phyloP scores from a whole-genome alignment of 352 stramenopile genomes.

The Globisporangium takayamanum region DNA sequence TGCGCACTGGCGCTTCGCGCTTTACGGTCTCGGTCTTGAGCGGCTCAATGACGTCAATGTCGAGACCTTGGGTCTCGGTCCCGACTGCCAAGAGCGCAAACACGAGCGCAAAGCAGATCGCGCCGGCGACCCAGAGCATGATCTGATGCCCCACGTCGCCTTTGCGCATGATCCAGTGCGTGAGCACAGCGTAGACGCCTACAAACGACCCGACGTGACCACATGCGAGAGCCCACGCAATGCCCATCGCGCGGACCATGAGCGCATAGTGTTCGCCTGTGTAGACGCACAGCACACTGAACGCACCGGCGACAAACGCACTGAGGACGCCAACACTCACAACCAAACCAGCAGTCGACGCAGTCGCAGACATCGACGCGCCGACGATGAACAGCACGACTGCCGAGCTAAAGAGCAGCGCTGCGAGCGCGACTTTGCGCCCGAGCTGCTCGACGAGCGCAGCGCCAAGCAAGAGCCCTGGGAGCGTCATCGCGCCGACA shows the following conservation, averaged over 20 bases:
- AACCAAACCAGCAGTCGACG: slow-evolving; percentile 5
- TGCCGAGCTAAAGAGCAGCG: slow-evolving; percentile 24
- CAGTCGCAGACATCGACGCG: slow-evolving; percentile 18
- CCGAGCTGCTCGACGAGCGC: slow-evolving; percentile 29
- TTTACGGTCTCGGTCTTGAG: slow-evolving; percentile 4
- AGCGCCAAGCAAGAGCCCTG: slow-evolving; percentile 35
- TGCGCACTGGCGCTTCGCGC: background rate
- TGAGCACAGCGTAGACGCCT: slow-evolving; percentile 27
- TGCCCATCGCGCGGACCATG: slow-evolving; percentile 34
- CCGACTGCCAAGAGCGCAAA: slow-evolving; percentile 5
- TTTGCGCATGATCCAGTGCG: slow-evolving; percentile 16
- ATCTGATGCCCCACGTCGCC: slow-evolving; percentile 13
- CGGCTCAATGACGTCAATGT: slow-evolving; percentile 16
- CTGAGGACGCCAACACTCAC: slow-evolving; percentile 19
- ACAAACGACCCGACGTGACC: slow-evolving; percentile 36
- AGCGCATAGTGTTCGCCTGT: slow-evolving; percentile 44
- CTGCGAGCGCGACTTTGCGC: slow-evolving; percentile 24
- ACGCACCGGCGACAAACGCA: slow-evolving; percentile 19
- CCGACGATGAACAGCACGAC: slow-evolving; percentile 22
- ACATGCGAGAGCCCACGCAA: slow-evolving; percentile 27
- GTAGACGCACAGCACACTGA: slow-evolving; percentile 27
- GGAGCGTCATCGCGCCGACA: slow-evolving; percentile 28
- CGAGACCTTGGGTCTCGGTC: slow-evolving; percentile 9
- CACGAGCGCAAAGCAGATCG: background rate
- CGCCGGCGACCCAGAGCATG: slow-evolving; percentile 9